These are phyloP conservation scores for Phytopythium montanum DNA, from an alignment of 352 stramenopile species.

Conservation along the genomic window DNA sequence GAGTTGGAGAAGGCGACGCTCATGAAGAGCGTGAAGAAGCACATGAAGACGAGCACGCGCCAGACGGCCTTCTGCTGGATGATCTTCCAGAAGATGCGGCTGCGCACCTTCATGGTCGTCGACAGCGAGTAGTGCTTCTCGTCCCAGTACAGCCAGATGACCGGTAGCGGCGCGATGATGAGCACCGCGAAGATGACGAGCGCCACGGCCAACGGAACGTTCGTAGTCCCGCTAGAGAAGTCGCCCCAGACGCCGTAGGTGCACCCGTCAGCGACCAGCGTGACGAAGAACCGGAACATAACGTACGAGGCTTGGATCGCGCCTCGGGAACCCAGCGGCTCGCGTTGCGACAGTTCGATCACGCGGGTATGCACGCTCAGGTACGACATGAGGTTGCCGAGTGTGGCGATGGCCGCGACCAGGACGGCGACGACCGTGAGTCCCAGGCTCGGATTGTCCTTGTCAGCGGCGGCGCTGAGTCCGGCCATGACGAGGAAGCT, in stretches of 20 bases:
- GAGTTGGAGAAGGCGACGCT: constrained; percentile 28
- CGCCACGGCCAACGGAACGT: constrained; percentile 12
- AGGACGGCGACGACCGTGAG: constrained; percentile 22
- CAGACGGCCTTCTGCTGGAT: constrained; percentile 56
- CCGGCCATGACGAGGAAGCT: constrained; percentile 29
- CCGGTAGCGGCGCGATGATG: constrained; percentile 21
- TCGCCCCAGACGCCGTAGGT: constrained; percentile 12
- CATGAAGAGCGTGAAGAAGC: constrained; percentile 40
- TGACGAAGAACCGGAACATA: constrained; percentile 22
- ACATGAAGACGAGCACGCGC: constrained; percentile 36
- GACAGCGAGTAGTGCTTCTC: constrained; percentile 44
- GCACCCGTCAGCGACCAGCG: constrained; percentile 17
- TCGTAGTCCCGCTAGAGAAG: constrained; percentile 9
- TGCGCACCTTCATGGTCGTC: constrained; percentile 31
- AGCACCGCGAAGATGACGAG: constrained; percentile 31
- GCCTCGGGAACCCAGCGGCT: constrained; percentile 29
- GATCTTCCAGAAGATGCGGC: constrained; percentile 42
- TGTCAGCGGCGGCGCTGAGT: constrained; percentile 20
- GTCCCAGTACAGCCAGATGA: constrained; percentile 35
- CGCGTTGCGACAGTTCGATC: constrained; percentile 39
- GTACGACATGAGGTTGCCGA: constrained; percentile 32
- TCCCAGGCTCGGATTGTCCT: constrained; percentile 3
- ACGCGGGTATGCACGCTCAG: constrained; percentile 34
- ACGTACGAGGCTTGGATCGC: constrained; percentile 38
- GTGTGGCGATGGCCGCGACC: constrained; percentile 16